Base-by-base conservation (phyloP, 2,329 filamentous ascomycete genomes). In the Aspergillus eucalypticola region DNA sequence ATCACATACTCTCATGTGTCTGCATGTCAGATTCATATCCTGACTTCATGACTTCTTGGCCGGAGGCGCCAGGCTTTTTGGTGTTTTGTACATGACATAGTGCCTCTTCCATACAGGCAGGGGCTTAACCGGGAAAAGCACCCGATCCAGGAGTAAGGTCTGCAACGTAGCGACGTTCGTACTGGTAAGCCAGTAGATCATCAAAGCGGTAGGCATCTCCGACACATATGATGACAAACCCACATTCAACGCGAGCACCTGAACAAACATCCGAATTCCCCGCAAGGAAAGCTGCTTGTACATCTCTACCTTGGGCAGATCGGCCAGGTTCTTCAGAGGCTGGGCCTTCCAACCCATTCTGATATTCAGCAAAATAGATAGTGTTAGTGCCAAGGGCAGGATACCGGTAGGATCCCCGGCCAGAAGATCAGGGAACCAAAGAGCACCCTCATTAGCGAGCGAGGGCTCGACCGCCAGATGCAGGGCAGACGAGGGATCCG, bases 351-450 rank as follows among this genome's bases (percentile, higher is more conserved):
- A 75, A 6, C 74, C 74, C 17, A 27, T 44, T 13, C 61, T 68
- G 39, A 86, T 70, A 62, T 83, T 85, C 7, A 78, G 62, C 15
- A 86, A 70, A 59, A 86, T 81, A 4, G 80, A 74, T 0, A 72
- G 76, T 0, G 80, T 81, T 21, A 86, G 74, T 3, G 81, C 59
- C 42, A 80, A 75, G 0, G 84, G 83, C 1, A 87, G 75, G 2
- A 77, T 64, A 2, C 81, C 73, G 2, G 78, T 79, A 0, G 84
- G 78, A 65, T 88, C 86, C 8, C 83, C 74, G 0, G 78, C 67
- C 5, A 84, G 73, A 13, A 89, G 78, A 68, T 88, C 79, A 1
- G 81, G 78, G 58, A 87, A 87, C 86, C 86, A 89, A 2, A 86
- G 75, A 3, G 82, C 78, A n/a, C 86, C 86, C 73, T 87, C 86